Percentiles rank a stretch among this genome's conserved stretches.
These are phyloP conservation scores for Ramaria sp. DNA, from an alignment of 768 basidiomycete species.

Conservation along the genomic window DNA sequence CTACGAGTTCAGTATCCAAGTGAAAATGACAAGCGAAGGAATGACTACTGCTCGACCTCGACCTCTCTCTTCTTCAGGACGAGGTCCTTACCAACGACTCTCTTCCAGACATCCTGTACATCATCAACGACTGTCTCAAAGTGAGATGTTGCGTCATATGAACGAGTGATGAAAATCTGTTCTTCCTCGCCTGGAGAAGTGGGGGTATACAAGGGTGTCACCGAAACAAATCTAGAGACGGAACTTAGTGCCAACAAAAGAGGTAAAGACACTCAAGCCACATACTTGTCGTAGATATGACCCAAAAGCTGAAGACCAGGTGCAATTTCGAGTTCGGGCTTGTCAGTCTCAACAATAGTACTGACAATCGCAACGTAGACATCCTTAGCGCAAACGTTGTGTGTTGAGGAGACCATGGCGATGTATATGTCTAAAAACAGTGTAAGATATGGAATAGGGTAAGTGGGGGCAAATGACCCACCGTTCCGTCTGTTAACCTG, in stretches of 20 bases:
- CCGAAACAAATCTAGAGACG: constrained; percentile 68
- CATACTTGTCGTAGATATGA: constrained; percentile 83
- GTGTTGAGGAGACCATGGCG: constrained; percentile 92
- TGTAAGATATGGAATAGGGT: background rate
- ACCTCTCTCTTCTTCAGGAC: constrained; percentile 83
- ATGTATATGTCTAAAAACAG: constrained; percentile 88
- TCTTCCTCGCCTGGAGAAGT: constrained; percentile 72
- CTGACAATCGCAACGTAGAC: constrained; percentile 96
- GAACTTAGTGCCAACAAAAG: background rate
- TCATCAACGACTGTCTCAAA: constrained; percentile 99
- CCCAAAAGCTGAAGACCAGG: constrained; percentile 90
- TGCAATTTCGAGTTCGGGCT: constrained; percentile 84
- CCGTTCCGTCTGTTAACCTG: constrained; percentile 91
- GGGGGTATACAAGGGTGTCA: constrained; percentile 82
- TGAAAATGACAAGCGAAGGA: background rate
- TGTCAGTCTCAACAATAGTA: constrained; percentile 92
- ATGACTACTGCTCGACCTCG: constrained; percentile 32
- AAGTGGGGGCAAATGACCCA: constrained; percentile 24
- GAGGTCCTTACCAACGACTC: constrained; percentile 66
- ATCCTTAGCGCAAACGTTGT: constrained; percentile 95
- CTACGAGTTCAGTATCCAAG: background rate
- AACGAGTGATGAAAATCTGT: constrained; percentile 94
- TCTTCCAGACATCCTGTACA: constrained; percentile 92
- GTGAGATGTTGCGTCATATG: constrained; percentile 97
- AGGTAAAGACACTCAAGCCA: background rate